phyloP scores from a whole-genome alignment of 805 yeast genomes.

The Blastobotrys peoriensis region DNA sequence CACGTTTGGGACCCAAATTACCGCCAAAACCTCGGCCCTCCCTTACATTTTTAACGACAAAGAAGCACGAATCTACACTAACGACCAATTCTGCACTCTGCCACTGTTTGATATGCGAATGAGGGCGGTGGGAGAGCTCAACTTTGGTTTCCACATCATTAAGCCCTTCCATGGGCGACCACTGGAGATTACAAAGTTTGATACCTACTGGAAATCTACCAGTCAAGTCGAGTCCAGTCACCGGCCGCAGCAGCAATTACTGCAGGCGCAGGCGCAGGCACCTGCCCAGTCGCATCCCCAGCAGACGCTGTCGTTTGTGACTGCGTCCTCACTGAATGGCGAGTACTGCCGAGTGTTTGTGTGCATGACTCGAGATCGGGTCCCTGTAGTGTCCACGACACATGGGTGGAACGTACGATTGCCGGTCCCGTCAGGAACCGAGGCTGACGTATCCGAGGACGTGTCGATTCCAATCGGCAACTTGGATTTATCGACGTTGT shows the following conservation, averaged over 20 bases:
- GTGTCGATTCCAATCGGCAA: constrained; percentile 58
- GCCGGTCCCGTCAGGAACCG: neutral
- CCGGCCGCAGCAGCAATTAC: constrained; percentile 14
- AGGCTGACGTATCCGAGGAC: neutral
- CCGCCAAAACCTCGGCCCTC: constrained; percentile 82
- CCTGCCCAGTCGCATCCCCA: constrained; percentile 20
- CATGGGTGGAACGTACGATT: constrained; percentile 15
- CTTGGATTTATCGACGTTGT: constrained; percentile 31
- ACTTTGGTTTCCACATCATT: constrained; percentile 73
- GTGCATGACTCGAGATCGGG: constrained; percentile 72
- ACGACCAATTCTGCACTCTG: constrained; percentile 37
- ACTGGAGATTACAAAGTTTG: constrained; percentile 84
- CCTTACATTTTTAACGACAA: constrained; percentile 45
- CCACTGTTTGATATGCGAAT: constrained; percentile 81
- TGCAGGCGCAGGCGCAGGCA: neutral
- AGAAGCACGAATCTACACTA: constrained; percentile 33
- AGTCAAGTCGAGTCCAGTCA: constrained; percentile 37
- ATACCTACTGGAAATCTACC: constrained; percentile 95
- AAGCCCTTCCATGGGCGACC: constrained; percentile 83
- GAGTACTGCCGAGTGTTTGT: constrained; percentile 65
- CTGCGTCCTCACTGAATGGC: constrained; percentile 86
- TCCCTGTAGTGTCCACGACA: constrained; percentile 53
- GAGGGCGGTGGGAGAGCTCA: constrained; percentile 73
- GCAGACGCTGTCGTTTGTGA: constrained; percentile 62
- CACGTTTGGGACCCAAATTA: constrained; percentile 85